Percentiles rank a stretch among this genome's conserved stretches.
phyloP scores from a whole-genome alignment of 2,329 filamentous ascomycete species.

The Alternaria arbusti region DNA sequence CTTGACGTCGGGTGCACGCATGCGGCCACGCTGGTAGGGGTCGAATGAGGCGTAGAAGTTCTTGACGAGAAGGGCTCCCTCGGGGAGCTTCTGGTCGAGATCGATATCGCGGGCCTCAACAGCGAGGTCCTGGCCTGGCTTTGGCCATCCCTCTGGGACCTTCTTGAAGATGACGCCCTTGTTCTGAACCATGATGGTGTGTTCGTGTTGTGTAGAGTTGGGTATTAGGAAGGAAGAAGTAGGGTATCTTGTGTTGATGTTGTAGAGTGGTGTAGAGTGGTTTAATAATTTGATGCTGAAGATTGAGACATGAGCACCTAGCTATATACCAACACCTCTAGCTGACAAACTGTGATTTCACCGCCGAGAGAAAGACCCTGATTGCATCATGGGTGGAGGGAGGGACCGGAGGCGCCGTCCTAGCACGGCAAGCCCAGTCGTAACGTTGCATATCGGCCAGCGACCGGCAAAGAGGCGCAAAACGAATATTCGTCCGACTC shows the following conservation, averaged over 20 bases:
- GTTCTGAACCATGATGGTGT: conserved; percentile 64
- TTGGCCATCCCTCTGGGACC: conserved; percentile 69
- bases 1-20: conserved; percentile 69
- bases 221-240: neutral
- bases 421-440: neutral
- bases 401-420: neutral
- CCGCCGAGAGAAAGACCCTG: conserved; percentile 10
- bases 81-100: conserved; percentile 61
- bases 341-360: conserved; percentile 14
- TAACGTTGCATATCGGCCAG: conserved; percentile 10
- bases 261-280: neutral
- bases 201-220: conserved; percentile 5
- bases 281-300: conserved; percentile 2
- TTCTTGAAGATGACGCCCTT: conserved; percentile 78
- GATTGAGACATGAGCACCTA: conserved; percentile 2
- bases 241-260: conserved; percentile 1
- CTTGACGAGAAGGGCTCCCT: conserved; percentile 72
- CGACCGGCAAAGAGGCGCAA: conserved; percentile 12
- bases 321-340: conserved; percentile 14
- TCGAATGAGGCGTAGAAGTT: conserved; percentile 79
- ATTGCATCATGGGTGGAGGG: conserved; percentile 24
- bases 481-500: neutral
- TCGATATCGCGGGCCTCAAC: conserved; percentile 75
- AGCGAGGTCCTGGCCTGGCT: conserved; percentile 72
- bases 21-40: conserved; percentile 82